Conservation (phyloP, 108 stramenopile genomes). For the Stephanodiscus triporus region DNA sequence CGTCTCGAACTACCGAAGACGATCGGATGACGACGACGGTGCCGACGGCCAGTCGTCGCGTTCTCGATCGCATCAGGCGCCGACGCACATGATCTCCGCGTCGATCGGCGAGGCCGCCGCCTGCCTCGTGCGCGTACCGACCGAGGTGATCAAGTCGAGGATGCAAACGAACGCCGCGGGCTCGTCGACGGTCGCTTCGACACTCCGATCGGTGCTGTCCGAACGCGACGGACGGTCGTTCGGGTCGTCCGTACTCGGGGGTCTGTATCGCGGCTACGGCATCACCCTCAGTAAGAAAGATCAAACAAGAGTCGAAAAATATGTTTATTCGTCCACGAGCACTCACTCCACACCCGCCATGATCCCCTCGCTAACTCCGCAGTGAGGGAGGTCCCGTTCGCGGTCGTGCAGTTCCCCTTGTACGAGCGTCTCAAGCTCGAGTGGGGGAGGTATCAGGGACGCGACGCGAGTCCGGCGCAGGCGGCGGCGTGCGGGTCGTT, state of each 20-base stretch:
- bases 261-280: conserved; percentile 87
- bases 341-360: conserved; percentile 26
- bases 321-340: background rate
- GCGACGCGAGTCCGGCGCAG: conserved; percentile 65
- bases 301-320: background rate
- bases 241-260: conserved; percentile 57
- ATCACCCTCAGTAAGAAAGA: conserved; percentile 67
- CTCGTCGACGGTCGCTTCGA: conserved; percentile 45
- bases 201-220: conserved; percentile 58
- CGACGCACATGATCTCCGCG: conserved; percentile 92
- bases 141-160: conserved; percentile 97
- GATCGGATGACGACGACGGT: background rate
- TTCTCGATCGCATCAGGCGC: no score
- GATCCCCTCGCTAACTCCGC: conserved; percentile 31
- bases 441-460: conserved; percentile 53
- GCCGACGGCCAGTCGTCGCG: no score
- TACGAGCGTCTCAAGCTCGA: conserved; percentile 76
- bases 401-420: conserved; percentile 88
- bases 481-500: conserved; percentile 85
- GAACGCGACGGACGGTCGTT: conserved; percentile 61
- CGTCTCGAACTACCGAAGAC: conserved; percentile 24
- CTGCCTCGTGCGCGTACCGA: conserved; percentile 97
- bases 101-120: conserved; percentile 91
- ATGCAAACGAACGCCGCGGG: conserved; percentile 89
- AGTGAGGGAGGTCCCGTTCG: conserved; percentile 92